These are phyloP conservation scores for Malassezia restricta DNA, from an alignment of 1,284 basidiomycete genomes.

Conservation along the genomic window DNA sequence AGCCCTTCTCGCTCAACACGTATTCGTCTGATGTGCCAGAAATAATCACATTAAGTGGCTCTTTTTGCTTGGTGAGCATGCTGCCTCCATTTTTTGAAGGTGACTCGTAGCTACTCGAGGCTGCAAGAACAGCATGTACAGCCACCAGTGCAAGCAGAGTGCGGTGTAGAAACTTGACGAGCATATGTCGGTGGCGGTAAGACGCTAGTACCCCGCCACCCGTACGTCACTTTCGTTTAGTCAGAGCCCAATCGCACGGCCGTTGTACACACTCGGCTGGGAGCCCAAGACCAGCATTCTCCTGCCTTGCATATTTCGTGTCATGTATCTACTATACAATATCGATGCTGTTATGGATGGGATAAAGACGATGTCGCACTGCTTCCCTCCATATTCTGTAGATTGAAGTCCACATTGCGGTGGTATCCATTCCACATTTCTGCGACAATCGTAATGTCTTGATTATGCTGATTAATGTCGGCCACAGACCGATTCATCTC, in stretches of 20 bases:
- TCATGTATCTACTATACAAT: no score
- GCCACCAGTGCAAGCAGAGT: no score
- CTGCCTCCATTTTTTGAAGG: conserved; percentile 15
- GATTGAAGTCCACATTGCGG: conserved; percentile 40
- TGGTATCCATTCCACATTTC: conserved; percentile 43
- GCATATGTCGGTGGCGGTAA: no score
- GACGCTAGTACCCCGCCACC: no score
- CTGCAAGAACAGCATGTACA: not conserved
- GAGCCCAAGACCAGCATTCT: no score
- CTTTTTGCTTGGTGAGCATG: conserved; percentile 16
- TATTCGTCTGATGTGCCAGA: conserved; percentile 23
- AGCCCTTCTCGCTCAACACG: conserved; percentile 26
- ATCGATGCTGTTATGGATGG: no score
- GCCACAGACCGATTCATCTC: conserved; percentile 66
- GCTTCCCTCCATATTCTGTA: conserved; percentile 25
- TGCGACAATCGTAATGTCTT: conserved; percentile 33
- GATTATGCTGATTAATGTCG: conserved; percentile 44
- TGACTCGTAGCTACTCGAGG: conserved; percentile 1
- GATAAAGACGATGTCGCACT: not conserved
- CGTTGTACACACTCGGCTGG: no score
- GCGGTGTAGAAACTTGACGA: no score
- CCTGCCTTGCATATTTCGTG: no score
- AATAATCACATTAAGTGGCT: conserved; percentile 42
- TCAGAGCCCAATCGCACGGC: no score
- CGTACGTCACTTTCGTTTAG: no score